Percentiles rank a stretch among this genome's conserved stretches.
Conservation (phyloP, 2,329 filamentous ascomycete species). For the Ploettnerulaceae sp. region DNA sequence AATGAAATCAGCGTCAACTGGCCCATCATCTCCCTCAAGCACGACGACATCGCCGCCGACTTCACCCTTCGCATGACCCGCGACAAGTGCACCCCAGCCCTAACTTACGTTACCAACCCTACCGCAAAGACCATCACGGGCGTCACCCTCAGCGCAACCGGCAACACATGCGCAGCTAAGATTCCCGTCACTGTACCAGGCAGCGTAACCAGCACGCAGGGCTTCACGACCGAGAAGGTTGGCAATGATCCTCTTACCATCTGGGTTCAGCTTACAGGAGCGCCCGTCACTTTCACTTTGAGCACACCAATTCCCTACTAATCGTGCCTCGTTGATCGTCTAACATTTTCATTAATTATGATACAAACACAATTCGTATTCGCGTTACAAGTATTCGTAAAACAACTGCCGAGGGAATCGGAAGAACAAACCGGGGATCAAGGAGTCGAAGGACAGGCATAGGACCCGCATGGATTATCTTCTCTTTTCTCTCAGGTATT, state of each 20-base stretch:
- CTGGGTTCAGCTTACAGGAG: conserved; percentile 37
- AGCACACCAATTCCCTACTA: conserved; percentile 18
- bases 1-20: too few species aligned
- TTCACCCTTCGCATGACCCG: conserved; percentile 45
- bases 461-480: background rate
- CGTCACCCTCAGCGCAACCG: conserved; percentile 41
- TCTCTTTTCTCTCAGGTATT: background rate
- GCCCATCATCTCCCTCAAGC: conserved; percentile 51
- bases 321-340: background rate
- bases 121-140: conserved; percentile 21
- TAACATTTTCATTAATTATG: background rate
- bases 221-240: conserved; percentile 39
- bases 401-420: background rate
- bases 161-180: conserved; percentile 21
- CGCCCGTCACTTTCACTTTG: conserved; percentile 41
- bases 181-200: conserved; percentile 37
- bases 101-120: conserved; percentile 20
- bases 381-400: background rate
- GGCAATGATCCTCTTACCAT: conserved; percentile 33
- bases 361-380: background rate
- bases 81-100: conserved; percentile 21
- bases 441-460: background rate
- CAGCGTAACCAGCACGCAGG: conserved; percentile 24
- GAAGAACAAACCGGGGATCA: background rate
- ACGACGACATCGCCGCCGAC: conserved; percentile 42